Evolutionary conservation across 345 rosid species (phyloP), one percentile per base, ranked within the genome.

Genomic region (Hibiscus tridactylites): DNA sequence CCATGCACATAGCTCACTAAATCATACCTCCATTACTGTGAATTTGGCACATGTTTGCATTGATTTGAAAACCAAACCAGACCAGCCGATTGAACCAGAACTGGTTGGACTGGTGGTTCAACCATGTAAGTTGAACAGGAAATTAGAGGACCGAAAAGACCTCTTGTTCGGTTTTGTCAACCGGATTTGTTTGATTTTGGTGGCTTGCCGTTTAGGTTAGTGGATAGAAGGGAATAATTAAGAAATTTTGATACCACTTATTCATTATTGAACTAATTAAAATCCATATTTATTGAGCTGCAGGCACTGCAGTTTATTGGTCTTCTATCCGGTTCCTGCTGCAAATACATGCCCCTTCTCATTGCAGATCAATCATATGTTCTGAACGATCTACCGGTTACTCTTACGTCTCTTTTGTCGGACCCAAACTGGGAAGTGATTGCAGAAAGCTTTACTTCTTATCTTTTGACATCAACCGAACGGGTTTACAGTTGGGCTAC

Each of bases 301-400:
- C 89, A 93, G 98, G 87, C 91, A 37, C 75, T 94, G 53, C 74
- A 75, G 65, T 90, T 91, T 44, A 26, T 91, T 0, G 96, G 95
- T 72, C 88, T 94, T 17, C 83, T 94, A 59, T 86, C 90, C 11
- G 87, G 96, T 58, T 87, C 91, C 79, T 86, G 93, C 83, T 87
- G 93, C 81, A 88, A 86, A 78, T 94, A 90, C 74, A 91, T 90
- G 98, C 93, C 97, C 35, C 82, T 91, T 74, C 82, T 94, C 70
- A 84, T 85, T 73, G 70, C 86, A 70, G 96, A 94, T 74, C 79
- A 42, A 28, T 52, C 73, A 16, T 84, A 83, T 0, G 86, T 90
- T 59, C 72, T 91, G 74, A 78, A 79, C 9, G 95, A 90, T 80
- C 84, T 94, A 58, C 90, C 97, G 1, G 86, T 94, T 57, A 88